A percentile compares a stretch with the other conserved stretches of the same genome.
Evolutionary conservation across 1,139 yeast genomes (phyloP).

Genomic region (Nakaseomyces bracarensis): DNA sequence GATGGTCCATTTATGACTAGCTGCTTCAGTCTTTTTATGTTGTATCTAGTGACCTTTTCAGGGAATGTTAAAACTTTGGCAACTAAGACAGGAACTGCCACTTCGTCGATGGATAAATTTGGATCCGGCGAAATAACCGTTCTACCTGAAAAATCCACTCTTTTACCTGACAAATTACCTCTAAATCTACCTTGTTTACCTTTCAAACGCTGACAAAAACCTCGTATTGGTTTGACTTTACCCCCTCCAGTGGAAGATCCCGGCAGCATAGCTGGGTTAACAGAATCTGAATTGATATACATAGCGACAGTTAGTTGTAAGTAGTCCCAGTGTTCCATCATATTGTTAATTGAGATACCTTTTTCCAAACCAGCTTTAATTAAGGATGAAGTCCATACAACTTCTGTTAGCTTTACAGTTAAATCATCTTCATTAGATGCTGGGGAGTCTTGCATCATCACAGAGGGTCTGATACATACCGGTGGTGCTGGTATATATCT

Average conservation of each 20-base stretch:
- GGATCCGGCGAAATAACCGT: slow-evolving; percentile 99
- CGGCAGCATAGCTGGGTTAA: slow-evolving; percentile 69
- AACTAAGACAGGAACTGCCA: slow-evolving; percentile 95
- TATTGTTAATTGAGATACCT: slow-evolving; percentile 82
- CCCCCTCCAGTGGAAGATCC: slow-evolving; percentile 52
- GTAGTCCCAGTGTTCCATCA: slow-evolving; percentile 99
- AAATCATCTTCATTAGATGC: slow-evolving; percentile 94
- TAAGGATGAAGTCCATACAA: slow-evolving; percentile 89
- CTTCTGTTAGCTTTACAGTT: slow-evolving; percentile 91
- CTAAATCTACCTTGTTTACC: slow-evolving; percentile 99
- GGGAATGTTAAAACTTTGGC: slow-evolving; percentile 96
- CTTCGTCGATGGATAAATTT: slow-evolving; percentile 86
- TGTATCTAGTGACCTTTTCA: slow-evolving; percentile 86
- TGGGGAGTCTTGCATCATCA: slow-evolving; percentile 80
- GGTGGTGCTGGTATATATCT: slow-evolving; percentile 98
- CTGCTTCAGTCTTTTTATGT: slow-evolving; percentile 63
- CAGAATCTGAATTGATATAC: slow-evolving; percentile 94
- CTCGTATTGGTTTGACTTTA: slow-evolving; percentile 80
- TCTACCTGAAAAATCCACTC: slow-evolving; percentile 97
- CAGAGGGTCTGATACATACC: slow-evolving; percentile 96
- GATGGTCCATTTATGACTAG: slow-evolving; percentile 80
- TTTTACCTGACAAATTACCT: slow-evolving; percentile 95
- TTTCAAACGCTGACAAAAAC: slow-evolving; percentile 91
- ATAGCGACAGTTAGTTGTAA: slow-evolving; percentile 91
- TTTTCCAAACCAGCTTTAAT: slow-evolving; percentile 92